A percentile compares a stretch with the other conserved stretches of the same genome.
Conservation (phyloP, 257 asterid genomes). For the Avicennia marina region DNA sequence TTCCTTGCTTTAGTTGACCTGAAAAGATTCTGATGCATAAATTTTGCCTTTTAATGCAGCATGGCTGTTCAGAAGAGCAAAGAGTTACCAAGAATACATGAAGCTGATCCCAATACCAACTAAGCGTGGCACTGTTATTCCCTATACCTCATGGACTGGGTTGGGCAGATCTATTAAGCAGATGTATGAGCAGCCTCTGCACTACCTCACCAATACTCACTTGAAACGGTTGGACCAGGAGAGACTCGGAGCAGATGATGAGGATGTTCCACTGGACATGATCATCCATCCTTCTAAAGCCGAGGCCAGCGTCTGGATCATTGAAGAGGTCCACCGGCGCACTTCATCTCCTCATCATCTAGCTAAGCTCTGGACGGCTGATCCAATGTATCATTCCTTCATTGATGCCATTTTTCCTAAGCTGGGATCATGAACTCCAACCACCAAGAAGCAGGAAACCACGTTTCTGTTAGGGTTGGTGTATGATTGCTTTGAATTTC, state of each 20-base stretch:
- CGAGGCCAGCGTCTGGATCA: constrained; percentile 60
- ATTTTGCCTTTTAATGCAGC: constrained; percentile 32
- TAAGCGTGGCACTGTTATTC: constrained; percentile 41
- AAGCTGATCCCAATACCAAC: constrained; percentile 50
- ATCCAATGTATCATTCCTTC: constrained; percentile 36
- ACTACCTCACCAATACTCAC: constrained; percentile 67
- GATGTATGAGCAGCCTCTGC: constrained; percentile 65
- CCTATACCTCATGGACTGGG: constrained; percentile 67
- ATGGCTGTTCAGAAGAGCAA: constrained; percentile 41
- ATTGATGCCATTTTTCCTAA: constrained; percentile 44
- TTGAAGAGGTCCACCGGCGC: constrained; percentile 59
- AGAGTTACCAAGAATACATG: constrained; percentile 40
- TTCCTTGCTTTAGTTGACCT: background rate
- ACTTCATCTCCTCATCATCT: constrained; percentile 48
- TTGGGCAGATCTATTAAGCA: constrained; percentile 56
- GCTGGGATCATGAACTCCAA: constrained; percentile 13
- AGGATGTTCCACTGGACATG: constrained; percentile 36
- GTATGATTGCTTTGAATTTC: too few relatives aligned
- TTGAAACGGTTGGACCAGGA: constrained; percentile 44
- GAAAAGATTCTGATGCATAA: constrained; percentile 2
- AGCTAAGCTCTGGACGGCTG: constrained; percentile 47
- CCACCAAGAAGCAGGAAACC: background rate
- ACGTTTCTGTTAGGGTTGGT: too few relatives aligned
- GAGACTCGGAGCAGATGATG: constrained; percentile 44
- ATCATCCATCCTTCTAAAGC: constrained; percentile 60